phyloP scores from a whole-genome alignment of 2,329 filamentous ascomycete species.

The Lachnellula cervina region DNA sequence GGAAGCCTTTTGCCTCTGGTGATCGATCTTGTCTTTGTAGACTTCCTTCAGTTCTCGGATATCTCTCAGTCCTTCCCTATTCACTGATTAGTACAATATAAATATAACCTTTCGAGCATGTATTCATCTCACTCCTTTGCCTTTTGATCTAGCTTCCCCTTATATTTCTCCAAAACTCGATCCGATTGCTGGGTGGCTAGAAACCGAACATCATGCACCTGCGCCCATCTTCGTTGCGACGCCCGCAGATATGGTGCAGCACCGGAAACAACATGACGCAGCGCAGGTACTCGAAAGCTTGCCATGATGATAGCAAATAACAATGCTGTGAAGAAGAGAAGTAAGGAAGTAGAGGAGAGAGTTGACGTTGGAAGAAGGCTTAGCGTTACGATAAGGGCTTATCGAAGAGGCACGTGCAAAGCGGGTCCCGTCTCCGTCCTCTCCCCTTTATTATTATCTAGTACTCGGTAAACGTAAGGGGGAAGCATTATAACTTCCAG shows the following conservation, averaged over 20 bases:
- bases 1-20: slow-evolving; percentile 63
- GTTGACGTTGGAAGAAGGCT: not conserved
- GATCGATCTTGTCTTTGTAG: slow-evolving; percentile 78
- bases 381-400: not conserved
- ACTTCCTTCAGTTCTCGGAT: slow-evolving; percentile 73
- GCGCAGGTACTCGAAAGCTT: slow-evolving; percentile 41
- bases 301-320: slow-evolving; percentile 38
- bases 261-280: slow-evolving; percentile 39
- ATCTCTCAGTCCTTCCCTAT: slow-evolving; percentile 57
- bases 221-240: slow-evolving; percentile 77
- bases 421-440: not conserved
- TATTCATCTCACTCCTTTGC: slow-evolving; percentile 52
- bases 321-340: not conserved
- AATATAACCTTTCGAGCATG: not conserved
- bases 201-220: slow-evolving; percentile 88
- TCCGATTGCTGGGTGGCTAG: slow-evolving; percentile 70
- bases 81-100: not conserved
- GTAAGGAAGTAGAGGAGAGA: not conserved
- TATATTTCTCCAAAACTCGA: slow-evolving; percentile 77
- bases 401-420: not conserved
- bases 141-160: slow-evolving; percentile 76
- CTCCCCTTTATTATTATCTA: not conserved
- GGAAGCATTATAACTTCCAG: too few relatives aligned
- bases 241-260: slow-evolving; percentile 29
- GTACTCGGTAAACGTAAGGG: too few relatives aligned